Evolutionary conservation across 1,284 basidiomycete genomes (phyloP).

Genomic region (Earliella scabrosa): DNA sequence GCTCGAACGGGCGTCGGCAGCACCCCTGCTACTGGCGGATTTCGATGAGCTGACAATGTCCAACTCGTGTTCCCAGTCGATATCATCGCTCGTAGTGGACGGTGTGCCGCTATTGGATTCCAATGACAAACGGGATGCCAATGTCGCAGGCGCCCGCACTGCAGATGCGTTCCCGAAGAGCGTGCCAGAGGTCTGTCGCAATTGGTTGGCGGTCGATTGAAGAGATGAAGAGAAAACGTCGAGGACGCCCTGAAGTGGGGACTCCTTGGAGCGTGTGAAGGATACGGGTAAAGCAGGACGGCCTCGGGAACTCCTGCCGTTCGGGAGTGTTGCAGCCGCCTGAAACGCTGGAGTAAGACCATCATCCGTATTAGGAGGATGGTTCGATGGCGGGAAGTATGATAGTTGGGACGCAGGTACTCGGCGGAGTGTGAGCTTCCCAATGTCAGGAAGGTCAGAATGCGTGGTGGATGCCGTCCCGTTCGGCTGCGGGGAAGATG

Average conservation of each 20-base stretch:
- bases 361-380: neutral
- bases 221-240: constrained; percentile 19
- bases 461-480: neutral
- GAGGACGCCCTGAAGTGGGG: constrained; percentile 14
- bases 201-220: constrained; percentile 15
- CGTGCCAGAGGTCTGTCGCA: constrained; percentile 14
- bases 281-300: constrained; percentile 8
- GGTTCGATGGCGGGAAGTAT: constrained; percentile 33
- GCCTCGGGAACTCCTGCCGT: neutral
- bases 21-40: neutral
- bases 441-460: neutral
- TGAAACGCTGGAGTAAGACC: neutral
- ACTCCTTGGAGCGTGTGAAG: constrained; percentile 12
- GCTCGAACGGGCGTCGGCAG: neutral
- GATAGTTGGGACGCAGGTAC: constrained; percentile 35
- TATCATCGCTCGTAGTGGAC: constrained; percentile 35
- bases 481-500: neutral
- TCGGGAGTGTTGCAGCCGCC: constrained; percentile 9
- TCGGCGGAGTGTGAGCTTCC: constrained; percentile 29
- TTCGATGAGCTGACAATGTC: constrained; percentile 26
- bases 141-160: constrained; percentile 16
- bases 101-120: constrained; percentile 34
- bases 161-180: constrained; percentile 26
- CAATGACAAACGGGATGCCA: constrained; percentile 31
- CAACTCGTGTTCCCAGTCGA: constrained; percentile 35